phyloP scores from a whole-genome alignment of 1,139 yeast genomes.

The Debaryomycetaceae sp. region DNA sequence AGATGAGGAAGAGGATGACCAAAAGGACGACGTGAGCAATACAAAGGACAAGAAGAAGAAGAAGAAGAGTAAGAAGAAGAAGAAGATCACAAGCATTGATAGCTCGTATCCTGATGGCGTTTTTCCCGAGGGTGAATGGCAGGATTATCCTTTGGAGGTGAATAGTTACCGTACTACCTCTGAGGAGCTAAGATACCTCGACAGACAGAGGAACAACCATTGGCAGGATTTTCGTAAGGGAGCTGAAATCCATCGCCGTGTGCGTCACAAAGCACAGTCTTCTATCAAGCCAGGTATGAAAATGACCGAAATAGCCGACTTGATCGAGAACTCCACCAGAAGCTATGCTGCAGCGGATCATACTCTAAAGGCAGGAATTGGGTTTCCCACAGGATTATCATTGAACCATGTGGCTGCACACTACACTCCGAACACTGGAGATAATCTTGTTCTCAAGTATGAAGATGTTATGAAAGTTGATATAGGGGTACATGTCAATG shows the following conservation, averaged over 20 bases:
- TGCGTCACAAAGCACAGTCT: constrained; percentile 73
- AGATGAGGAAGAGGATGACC: constrained; percentile 2
- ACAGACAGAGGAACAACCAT: constrained; percentile 56
- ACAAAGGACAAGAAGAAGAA: constrained; percentile 46
- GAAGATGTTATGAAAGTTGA: constrained; percentile 97
- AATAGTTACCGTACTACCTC: constrained; percentile 76
- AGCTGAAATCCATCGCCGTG: constrained; percentile 93
- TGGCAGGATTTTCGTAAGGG: constrained; percentile 95
- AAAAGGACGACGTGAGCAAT: constrained; percentile 3
- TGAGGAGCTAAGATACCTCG: constrained; percentile 81
- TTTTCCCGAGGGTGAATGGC: constrained; percentile 89
- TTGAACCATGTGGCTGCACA: constrained; percentile 96
- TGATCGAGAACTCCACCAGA: constrained; percentile 82
- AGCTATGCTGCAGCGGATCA: constrained; percentile 66
- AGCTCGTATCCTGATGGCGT: constrained; percentile 65
- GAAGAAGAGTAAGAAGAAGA: constrained; percentile 44
- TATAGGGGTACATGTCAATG: constrained; percentile 95
- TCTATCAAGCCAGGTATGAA: constrained; percentile 88
- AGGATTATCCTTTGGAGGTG: constrained; percentile 67
- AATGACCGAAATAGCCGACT: constrained; percentile 84
- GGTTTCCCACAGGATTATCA: constrained; percentile 96
- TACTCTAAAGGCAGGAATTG: constrained; percentile 76
- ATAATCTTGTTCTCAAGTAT: constrained; percentile 69
- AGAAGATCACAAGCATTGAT: constrained; percentile 55
- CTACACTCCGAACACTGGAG: constrained; percentile 96